These are phyloP conservation scores for Aspergillus luchuensis DNA, from an alignment of 2,329 filamentous ascomycete genomes.

Conservation along the genomic window DNA sequence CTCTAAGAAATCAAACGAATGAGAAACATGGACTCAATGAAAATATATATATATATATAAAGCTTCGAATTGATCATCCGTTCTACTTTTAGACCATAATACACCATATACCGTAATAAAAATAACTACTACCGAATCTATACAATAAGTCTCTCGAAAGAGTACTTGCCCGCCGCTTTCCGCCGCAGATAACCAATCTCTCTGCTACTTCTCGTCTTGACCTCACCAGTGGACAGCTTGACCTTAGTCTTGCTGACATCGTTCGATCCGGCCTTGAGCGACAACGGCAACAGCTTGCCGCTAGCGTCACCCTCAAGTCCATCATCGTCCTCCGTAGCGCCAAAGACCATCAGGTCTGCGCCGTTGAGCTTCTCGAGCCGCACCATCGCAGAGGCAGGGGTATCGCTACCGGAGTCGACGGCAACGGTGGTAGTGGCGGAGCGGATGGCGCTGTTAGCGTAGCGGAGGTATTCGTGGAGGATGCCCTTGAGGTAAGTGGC, in stretches of 20 bases:
- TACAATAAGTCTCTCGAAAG: slow-evolving; percentile 73
- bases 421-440: neutral
- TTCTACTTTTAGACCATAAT: slow-evolving; percentile 5
- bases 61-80: neutral
- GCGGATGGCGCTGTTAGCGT: slow-evolving; percentile 34
- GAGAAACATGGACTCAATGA: too few species aligned
- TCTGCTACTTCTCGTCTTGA: slow-evolving; percentile 67
- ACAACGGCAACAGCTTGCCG: slow-evolving; percentile 66
- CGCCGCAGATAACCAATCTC: slow-evolving; percentile 77
- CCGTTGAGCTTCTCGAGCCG: slow-evolving; percentile 44
- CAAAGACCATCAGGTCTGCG: slow-evolving; percentile 40
- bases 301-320: slow-evolving; percentile 34
- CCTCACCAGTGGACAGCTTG: slow-evolving; percentile 68
- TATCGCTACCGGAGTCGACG: neutral
- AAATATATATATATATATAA: too few species aligned
- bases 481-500: slow-evolving; percentile 50
- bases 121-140: slow-evolving; percentile 39
- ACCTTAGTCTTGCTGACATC: slow-evolving; percentile 50
- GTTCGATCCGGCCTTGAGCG: slow-evolving; percentile 62
- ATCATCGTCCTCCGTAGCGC: slow-evolving; percentile 32
- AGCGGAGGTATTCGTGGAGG: slow-evolving; percentile 49
- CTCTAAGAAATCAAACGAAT: neutral
- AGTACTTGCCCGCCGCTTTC: slow-evolving; percentile 79
- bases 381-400: slow-evolving; percentile 24
- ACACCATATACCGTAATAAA: neutral